Base-by-base conservation (phyloP, 129 eudicot genomes). In the Kitagawia praeruptora region DNA sequence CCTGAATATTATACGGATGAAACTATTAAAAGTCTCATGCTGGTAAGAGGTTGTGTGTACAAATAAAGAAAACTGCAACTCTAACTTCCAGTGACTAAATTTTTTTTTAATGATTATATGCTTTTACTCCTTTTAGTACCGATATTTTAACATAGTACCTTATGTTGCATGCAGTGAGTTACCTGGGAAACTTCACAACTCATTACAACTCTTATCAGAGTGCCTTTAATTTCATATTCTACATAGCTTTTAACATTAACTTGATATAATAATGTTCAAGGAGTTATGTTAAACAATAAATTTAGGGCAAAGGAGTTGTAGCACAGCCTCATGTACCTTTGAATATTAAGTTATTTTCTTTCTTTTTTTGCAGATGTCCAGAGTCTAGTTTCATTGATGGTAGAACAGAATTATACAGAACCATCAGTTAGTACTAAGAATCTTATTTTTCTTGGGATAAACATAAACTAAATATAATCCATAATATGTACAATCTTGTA, bases 1-100 rank as follows among this genome's bases (percentile, higher is more conserved):
- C 93, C 92, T 11, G 89, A 83, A 18, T 89, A 83, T 64, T 93
- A 85, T 51, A 87, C 75, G 0, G 91, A 93, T 74, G 85, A 51
- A 75, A 25, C 82, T 70, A 90, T 90, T 39, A 81, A 80, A 78
- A 85, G 82, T 83, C 75, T 90, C 31, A 82, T 90, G 77, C 76
- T 84, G 88, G 98, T 90, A 82, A 81, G 76, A 19, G 1, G 12
- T 14, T 69, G 7, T 14, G 18, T 37, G 45, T 6, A 13, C 38
- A 70, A 37, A 70, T 37, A 7, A 38, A 37, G 13, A 16, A 4
- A 15, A 16, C 45, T 70, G 27, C 13, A 39, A 7, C 1, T 5
- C 15, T 23, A 23, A 56, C 3, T 23, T 56, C 2, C 66, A 56
- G 63, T 56, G 28, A 23, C 66, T 56, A 8, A 23, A 14, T 7